These are phyloP conservation scores for Turritis glabra DNA, from an alignment of 345 rosid species.

Conservation along the genomic window DNA sequence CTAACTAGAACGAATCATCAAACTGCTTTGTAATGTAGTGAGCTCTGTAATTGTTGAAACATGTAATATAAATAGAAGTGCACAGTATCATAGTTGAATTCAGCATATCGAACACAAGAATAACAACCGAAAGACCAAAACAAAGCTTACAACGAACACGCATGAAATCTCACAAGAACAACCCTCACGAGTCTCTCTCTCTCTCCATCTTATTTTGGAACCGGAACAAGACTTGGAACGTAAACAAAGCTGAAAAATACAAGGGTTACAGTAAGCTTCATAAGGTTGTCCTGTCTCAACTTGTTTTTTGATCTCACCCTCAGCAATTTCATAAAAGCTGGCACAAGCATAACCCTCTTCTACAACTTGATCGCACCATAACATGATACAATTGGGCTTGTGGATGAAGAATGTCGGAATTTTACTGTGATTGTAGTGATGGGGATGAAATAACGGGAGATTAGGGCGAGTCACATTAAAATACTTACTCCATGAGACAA, in stretches of 20 bases:
- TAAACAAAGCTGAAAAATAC: neutral
- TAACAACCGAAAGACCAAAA: too few species aligned
- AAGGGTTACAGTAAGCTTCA: neutral
- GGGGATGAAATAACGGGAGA: neutral
- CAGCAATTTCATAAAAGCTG: constrained; percentile 8
- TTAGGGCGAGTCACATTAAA: neutral
- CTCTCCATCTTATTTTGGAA: neutral
- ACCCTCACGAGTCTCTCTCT: too few species aligned
- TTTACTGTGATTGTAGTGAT: neutral
- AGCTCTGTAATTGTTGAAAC: too few species aligned
- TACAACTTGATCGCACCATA: neutral
- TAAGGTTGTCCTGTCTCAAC: neutral
- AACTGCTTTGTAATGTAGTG: too few species aligned
- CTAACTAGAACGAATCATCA: too few species aligned
- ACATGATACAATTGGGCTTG: neutral
- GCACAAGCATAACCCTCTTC: neutral
- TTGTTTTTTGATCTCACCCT: constrained; percentile 14
- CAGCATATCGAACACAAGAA: too few species aligned
- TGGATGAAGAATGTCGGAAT: neutral
- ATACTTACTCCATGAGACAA: constrained; percentile 15
- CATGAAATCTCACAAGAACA: too few species aligned
- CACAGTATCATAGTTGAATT: too few species aligned
- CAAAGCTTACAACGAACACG: too few species aligned
- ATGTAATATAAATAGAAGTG: too few species aligned
- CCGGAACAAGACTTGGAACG: neutral